Percentiles rank a stretch among this genome's conserved stretches.
Evolutionary conservation across 1,284 basidiomycete genomes (phyloP).

Genomic region (Puccinia polysora): DNA sequence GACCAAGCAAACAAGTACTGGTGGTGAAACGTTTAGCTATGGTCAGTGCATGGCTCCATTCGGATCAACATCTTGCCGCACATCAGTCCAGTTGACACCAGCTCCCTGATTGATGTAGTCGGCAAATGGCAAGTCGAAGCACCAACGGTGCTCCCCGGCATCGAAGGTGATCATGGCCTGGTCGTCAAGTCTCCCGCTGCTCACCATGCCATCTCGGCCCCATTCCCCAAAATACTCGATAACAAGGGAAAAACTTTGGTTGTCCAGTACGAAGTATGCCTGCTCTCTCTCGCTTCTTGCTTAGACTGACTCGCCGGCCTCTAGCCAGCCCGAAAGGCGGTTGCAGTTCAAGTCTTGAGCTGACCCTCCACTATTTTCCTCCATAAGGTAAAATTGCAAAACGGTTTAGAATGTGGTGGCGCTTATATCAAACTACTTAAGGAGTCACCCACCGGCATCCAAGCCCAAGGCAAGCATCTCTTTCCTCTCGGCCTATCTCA

Average conservation of each 20-base stretch:
- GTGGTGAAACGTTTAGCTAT: slow-evolving; percentile 56
- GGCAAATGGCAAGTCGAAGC: slow-evolving; percentile 97
- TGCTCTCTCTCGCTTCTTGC: background rate
- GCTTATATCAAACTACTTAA: slow-evolving; percentile 93
- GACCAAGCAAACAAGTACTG: slow-evolving; percentile 91
- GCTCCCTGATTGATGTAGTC: slow-evolving; percentile 72
- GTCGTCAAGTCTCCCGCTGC: slow-evolving; percentile 71
- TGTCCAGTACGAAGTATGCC: slow-evolving; percentile 77
- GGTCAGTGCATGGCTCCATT: background rate
- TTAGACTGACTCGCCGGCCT: background rate
- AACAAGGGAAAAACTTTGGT: slow-evolving; percentile 81
- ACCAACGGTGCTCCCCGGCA: slow-evolving; percentile 63
- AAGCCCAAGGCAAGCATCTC: slow-evolving; percentile 38
- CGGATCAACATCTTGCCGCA: background rate
- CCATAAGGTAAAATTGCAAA: slow-evolving; percentile 81
- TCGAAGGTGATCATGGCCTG: slow-evolving; percentile 53
- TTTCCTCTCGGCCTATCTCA: slow-evolving; percentile 51
- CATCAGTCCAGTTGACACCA: background rate
- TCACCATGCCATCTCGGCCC: slow-evolving; percentile 94
- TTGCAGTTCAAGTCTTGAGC: background rate
- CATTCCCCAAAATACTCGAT: slow-evolving; percentile 72
- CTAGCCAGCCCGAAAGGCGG: background rate
- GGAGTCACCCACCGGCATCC: slow-evolving; percentile 49
- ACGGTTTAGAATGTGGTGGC: slow-evolving; percentile 97
- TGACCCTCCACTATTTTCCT: background rate